These are phyloP conservation scores for Penicilliopsis zonata DNA, from an alignment of 495 filamentous ascomycete species.

Conservation along the genomic window DNA sequence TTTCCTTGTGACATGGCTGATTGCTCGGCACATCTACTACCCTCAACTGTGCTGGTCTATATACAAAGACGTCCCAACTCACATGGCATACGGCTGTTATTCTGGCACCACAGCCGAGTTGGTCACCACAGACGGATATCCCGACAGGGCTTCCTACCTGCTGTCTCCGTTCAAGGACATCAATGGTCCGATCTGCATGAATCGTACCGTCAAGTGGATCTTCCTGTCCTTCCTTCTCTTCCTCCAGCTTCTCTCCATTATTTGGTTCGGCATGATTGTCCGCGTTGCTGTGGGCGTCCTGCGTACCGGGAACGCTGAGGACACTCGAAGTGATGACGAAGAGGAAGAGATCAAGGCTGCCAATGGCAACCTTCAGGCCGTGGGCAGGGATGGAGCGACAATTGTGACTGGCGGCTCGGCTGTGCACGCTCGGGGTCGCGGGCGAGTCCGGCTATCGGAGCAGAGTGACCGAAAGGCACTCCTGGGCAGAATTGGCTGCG, in stretches of 20 bases:
- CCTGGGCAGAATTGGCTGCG: slow-evolving; percentile 61
- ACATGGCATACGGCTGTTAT: slow-evolving; percentile 64
- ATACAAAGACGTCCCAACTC: slow-evolving; percentile 51
- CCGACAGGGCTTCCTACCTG: slow-evolving; percentile 45
- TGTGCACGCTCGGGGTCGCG: slow-evolving; percentile 22
- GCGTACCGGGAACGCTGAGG: slow-evolving; percentile 67
- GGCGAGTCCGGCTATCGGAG: slow-evolving; percentile 46
- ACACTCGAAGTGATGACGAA: slow-evolving; percentile 81
- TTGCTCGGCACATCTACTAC: slow-evolving; percentile 75
- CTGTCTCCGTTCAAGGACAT: slow-evolving; percentile 57
- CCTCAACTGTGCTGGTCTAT: slow-evolving; percentile 66
- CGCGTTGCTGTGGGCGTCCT: slow-evolving; percentile 67
- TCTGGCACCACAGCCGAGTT: slow-evolving; percentile 40
- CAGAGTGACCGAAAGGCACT: slow-evolving; percentile 65
- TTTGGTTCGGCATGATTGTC: slow-evolving; percentile 87
- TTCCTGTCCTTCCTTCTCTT: slow-evolving; percentile 68
- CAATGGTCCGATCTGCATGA: slow-evolving; percentile 65
- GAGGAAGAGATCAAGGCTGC: slow-evolving; percentile 49
- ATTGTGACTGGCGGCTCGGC: slow-evolving; percentile 18
- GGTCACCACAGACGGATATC: slow-evolving; percentile 41
- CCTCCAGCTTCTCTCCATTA: slow-evolving; percentile 66
- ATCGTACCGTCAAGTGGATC: slow-evolving; percentile 51
- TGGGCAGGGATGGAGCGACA: slow-evolving; percentile 15
- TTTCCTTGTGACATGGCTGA: slow-evolving; percentile 78
- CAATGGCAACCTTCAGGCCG: slow-evolving; percentile 23